Evolutionary conservation across 176 grass and related monocot species (phyloP), one percentile per base, ranked within the genome.

Genomic region (Raddia distichophylla): DNA sequence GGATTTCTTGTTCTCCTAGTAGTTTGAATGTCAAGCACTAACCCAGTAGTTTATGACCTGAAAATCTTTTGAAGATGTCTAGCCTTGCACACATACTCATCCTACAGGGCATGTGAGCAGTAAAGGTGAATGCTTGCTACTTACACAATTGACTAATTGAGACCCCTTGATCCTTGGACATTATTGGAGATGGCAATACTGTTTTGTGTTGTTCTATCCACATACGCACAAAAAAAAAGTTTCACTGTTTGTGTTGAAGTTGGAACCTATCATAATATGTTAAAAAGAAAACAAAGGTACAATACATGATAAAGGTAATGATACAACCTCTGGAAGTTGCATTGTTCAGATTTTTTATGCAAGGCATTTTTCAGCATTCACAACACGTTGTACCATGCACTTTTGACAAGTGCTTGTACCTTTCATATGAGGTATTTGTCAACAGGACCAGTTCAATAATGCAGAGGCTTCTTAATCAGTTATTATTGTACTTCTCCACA

Each of bases 361-460:
- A 40, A 40, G 37, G 40, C 42, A 65, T 47, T 77, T 9, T 64
- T 56, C 37, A 33, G 20, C 52, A 75, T 69, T 56, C 48, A 62
- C 48, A 71, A 72, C 20, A 58, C 52, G 55, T 71, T 71, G 6
- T 66, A 60, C 42, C 75, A 48, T 67, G 50, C 8, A 77, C 19
- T 69, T 64, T 71, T 71, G 34, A 17, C 11, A 56, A 56, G 73
- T 81, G 56, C 9, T 6, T 65, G 76, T 71, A 69, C 51, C 71
- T 89, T 76, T 81, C 87, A 64, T 85, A 12, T 5, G 57, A 64
- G 57, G 13, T 57, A 63, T 52, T 17, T 33, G 51, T 56, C 78
- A 85, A 59, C 56, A 85, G 72, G 72, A 67, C 45, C 73, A 82
- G 66, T 60, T 73, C 83, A 82, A 86, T 67, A 85, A 86, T 82